These are phyloP conservation scores for Truncatella angustata DNA, from an alignment of 2,329 filamentous ascomycete species.

Conservation along the genomic window DNA sequence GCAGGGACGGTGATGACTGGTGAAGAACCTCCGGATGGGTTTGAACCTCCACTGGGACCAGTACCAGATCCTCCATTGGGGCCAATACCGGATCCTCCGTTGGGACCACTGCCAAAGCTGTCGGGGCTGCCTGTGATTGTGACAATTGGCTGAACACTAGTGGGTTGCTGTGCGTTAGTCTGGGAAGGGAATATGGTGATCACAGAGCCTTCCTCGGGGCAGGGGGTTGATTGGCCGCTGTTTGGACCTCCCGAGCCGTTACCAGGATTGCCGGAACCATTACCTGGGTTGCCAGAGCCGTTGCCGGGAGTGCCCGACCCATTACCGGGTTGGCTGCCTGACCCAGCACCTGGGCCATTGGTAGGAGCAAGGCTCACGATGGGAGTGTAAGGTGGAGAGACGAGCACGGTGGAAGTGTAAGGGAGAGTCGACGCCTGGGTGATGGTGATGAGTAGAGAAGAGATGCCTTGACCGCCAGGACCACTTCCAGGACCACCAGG, in stretches of 20 bases:
- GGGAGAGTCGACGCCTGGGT: constrained; percentile 7
- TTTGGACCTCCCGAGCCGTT: constrained; percentile 9
- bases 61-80: not conserved
- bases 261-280: constrained; percentile 13
- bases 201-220: constrained; percentile 2
- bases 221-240: constrained; percentile 5
- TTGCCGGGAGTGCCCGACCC: constrained; percentile 15
- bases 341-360: constrained; percentile 11
- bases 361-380: constrained; percentile 10
- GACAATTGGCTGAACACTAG: not conserved
- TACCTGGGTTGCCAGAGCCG: constrained; percentile 9
- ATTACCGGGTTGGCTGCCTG: not conserved
- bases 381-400: not conserved
- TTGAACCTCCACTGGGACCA: not conserved
- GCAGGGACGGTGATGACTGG: not conserved
- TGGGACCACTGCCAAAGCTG: not conserved
- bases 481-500: not conserved
- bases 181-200: constrained; percentile 2
- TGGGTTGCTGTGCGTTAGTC: constrained; percentile 1
- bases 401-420: not conserved
- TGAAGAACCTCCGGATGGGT: not conserved
- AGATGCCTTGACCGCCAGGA: constrained; percentile 15
- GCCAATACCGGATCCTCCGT: not conserved
- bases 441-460: constrained; percentile 17
- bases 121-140: not conserved